Evolutionary conservation across 176 grass and related monocot species (phyloP), one percentile per base, ranked within the genome.

Genomic region (Tillandsia fasciculata): DNA sequence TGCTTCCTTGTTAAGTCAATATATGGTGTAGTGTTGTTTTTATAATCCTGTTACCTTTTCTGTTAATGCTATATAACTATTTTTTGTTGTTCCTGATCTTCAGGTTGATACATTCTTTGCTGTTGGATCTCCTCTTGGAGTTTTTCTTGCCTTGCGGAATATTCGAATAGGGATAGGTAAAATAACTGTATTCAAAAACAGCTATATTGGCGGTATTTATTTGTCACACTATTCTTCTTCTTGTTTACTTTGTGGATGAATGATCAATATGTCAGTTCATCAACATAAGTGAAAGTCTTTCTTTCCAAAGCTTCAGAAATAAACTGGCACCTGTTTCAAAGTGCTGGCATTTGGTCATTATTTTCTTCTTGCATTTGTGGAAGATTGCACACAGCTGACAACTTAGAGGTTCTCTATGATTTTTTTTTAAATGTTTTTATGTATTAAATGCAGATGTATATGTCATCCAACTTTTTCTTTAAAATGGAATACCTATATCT

Each of bases 101-200:
- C 76, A 97, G 94, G 89, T 97, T 53, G 89, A 97, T 77, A 97
- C 94, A 51, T 92, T 97, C 74, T 97, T 82, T 80, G 94, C 94
- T 79, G 94, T 50, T 74, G 94, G 94, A 83, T 92, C 94, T 73
- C 94, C 94, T 70, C 81, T 97, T 53, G 94, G 94, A 79, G 89
- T 97, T 8, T 97, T 97, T 76, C 83, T 97, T 64, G 83, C 89
- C 9, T 59, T 92, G 28, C 81, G 94, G 76, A 97, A 97, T 85
- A 76, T 97, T 9, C 86, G 89, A 27, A 87, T 97, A 77, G 94
- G 94, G 70, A 84, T 90, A 72, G 94, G 94, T 97, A 92, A 87
- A 79, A 42, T 76, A 83, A 48, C 26, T 18, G 15, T 18, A 18
- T 6, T 15, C 9, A 20, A 59, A 61, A 15, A 18, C 22, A 18